Evolutionary conservation across 495 filamentous ascomycete genomes (phyloP).

Genomic region (Copromyces sp.): DNA sequence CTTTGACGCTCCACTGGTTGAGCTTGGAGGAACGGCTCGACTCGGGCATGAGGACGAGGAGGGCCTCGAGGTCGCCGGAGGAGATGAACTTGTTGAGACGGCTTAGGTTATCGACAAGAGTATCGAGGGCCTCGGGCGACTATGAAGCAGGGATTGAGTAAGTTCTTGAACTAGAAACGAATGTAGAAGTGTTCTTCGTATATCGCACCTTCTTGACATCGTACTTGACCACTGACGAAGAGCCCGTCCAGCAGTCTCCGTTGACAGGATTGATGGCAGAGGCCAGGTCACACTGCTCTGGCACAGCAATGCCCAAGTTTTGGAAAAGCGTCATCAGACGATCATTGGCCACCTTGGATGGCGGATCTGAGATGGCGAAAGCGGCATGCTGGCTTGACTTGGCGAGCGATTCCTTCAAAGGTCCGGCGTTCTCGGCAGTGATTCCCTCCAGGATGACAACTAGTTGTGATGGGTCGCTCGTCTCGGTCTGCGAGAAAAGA

Average conservation of each 20-base stretch:
- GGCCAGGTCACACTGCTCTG: constrained; percentile 27
- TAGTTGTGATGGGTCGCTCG: constrained; percentile 33
- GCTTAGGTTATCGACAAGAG: constrained; percentile 24
- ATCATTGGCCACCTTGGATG: constrained; percentile 26
- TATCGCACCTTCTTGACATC: constrained; percentile 28
- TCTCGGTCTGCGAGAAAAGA: constrained; percentile 26
- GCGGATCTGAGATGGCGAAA: constrained; percentile 34
- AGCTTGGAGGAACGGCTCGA: constrained; percentile 25
- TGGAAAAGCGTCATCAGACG: constrained; percentile 23
- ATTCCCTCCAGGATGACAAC: constrained; percentile 41
- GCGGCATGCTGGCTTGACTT: constrained; percentile 22
- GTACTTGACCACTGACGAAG: constrained; percentile 33
- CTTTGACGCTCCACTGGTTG: constrained; percentile 21
- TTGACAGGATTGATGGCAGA: constrained; percentile 33
- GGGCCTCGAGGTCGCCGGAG: constrained; percentile 33
- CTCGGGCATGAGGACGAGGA: constrained; percentile 35
- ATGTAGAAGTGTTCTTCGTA: background rate
- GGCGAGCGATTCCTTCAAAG: constrained; percentile 22
- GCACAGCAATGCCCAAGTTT: constrained; percentile 11
- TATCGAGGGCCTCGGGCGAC: constrained; percentile 20
- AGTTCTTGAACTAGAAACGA: background rate
- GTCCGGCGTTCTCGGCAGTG: constrained; percentile 19
- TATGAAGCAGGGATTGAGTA: constrained; percentile 1
- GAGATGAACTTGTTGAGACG: constrained; percentile 23
- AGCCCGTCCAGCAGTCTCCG: constrained; percentile 35